These are phyloP conservation scores for Akanthomyces uredinophilus DNA, from an alignment of 2,329 filamentous ascomycete genomes.

Conservation along the genomic window DNA sequence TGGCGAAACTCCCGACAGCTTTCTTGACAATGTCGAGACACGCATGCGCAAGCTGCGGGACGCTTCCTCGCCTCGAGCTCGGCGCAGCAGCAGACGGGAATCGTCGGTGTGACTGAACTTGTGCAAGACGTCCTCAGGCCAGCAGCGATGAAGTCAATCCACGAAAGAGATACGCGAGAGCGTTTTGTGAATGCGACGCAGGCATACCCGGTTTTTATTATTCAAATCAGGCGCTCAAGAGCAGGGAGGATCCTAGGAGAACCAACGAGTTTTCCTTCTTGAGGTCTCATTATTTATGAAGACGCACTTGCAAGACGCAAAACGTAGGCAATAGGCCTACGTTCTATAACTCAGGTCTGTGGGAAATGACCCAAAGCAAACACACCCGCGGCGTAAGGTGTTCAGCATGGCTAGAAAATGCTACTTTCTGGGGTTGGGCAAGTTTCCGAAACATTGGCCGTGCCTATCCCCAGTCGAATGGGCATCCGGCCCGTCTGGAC, in stretches of 20 bases:
- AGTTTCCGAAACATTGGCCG: too few species aligned
- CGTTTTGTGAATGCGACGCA: not conserved
- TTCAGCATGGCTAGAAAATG: too few species aligned
- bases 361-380: too few species aligned
- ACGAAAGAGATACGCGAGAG: not conserved
- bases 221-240: constrained; percentile 1
- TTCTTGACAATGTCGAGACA: constrained; percentile 7
- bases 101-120: not conserved
- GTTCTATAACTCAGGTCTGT: too few species aligned
- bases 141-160: not conserved
- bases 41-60: not conserved
- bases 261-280: not conserved
- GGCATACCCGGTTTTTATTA: not conserved
- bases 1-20: constrained; percentile 5
- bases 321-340: too few species aligned
- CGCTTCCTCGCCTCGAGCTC: not conserved
- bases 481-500: too few species aligned
- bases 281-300: not conserved
- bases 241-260: constrained; percentile 2
- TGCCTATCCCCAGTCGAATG: too few species aligned
- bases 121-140: constrained; percentile 1
- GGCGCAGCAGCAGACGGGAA: constrained; percentile 2
- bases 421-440: too few species aligned
- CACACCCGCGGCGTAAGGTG: too few species aligned
- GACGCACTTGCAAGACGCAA: too few species aligned